These are phyloP conservation scores for Cryptococcus sp. DNA, from an alignment of 1,284 basidiomycete species.

Conservation along the genomic window DNA sequence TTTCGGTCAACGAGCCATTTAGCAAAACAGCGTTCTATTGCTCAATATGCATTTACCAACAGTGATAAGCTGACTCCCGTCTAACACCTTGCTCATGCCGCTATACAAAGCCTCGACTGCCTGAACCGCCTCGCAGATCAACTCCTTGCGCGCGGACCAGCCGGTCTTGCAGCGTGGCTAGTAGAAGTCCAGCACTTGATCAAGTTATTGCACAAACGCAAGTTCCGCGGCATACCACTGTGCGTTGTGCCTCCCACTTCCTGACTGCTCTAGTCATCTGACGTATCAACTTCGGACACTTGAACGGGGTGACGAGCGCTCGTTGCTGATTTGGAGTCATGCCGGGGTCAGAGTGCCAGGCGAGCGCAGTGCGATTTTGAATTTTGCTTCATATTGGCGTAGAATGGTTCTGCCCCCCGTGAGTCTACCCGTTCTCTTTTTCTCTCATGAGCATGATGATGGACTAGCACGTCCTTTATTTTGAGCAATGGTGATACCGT, in stretches of 20 bases:
- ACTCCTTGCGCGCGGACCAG: conserved; percentile 22
- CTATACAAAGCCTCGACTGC: conserved; percentile 31
- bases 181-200: conserved; percentile 37
- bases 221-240: conserved; percentile 32
- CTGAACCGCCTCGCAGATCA: conserved; percentile 36
- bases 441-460: too few species aligned
- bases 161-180: conserved; percentile 33
- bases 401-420: conserved; percentile 30
- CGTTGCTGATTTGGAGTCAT: too few species aligned
- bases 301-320: too few species aligned
- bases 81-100: too few species aligned
- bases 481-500: too few species aligned
- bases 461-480: too few species aligned
- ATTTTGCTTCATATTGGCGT: conserved; percentile 37
- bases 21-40: too few species aligned
- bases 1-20: too few species aligned
- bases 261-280: background rate
- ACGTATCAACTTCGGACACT: too few species aligned
- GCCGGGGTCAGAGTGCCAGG: conserved; percentile 26
- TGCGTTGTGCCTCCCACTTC: conserved; percentile 9
- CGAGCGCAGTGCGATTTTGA: conserved; percentile 27
- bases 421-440: conserved; percentile 9
- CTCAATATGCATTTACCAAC: background rate
- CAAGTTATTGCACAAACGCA: conserved; percentile 27
- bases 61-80: background rate